These are phyloP conservation scores for Aspergillus glaucus DNA, from an alignment of 2,329 filamentous ascomycete genomes.

Conservation along the genomic window DNA sequence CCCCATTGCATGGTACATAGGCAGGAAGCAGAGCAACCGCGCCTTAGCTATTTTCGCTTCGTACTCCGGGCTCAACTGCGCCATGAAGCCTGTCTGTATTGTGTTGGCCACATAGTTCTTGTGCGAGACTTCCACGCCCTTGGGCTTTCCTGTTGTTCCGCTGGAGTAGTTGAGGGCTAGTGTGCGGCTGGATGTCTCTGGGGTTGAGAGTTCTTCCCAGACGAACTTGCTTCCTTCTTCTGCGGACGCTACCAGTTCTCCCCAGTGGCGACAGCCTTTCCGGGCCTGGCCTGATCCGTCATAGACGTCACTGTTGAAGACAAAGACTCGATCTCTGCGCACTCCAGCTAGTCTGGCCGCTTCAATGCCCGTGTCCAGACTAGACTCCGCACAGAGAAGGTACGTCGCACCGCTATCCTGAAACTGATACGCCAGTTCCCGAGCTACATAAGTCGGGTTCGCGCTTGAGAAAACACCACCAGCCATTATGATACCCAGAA, in stretches of 20 bases:
- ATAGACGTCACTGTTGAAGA: slow-evolving; percentile 55
- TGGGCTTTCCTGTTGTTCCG: slow-evolving; percentile 72
- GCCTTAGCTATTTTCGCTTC: slow-evolving; percentile 37
- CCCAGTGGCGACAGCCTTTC: slow-evolving; percentile 56
- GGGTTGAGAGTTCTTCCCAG: slow-evolving; percentile 49
- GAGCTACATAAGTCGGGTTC: slow-evolving; percentile 61
- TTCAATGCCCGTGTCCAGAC: slow-evolving; percentile 58
- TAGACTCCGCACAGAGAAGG: slow-evolving; percentile 54
- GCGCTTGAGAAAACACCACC: slow-evolving; percentile 72
- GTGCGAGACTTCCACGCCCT: slow-evolving; percentile 79
- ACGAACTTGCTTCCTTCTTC: slow-evolving; percentile 51
- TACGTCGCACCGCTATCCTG: slow-evolving; percentile 63
- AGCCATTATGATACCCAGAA: slow-evolving; percentile 70
- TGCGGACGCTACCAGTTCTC: slow-evolving; percentile 49
- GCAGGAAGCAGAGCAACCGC: slow-evolving; percentile 61
- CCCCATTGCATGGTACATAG: slow-evolving; percentile 68
- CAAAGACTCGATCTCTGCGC: slow-evolving; percentile 51
- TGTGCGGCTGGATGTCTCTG: slow-evolving; percentile 33
- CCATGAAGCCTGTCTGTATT: slow-evolving; percentile 50
- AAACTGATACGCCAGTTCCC: slow-evolving; percentile 71
- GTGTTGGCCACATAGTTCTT: slow-evolving; percentile 68
- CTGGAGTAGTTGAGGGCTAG: slow-evolving; percentile 69
- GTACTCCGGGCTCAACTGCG: slow-evolving; percentile 44
- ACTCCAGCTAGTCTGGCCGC: slow-evolving; percentile 58
- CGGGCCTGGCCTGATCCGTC: slow-evolving; percentile 34